phyloP scores from a whole-genome alignment of 202 grass and related monocot genomes.

The Bolboschoenoplectus hybrid region DNA sequence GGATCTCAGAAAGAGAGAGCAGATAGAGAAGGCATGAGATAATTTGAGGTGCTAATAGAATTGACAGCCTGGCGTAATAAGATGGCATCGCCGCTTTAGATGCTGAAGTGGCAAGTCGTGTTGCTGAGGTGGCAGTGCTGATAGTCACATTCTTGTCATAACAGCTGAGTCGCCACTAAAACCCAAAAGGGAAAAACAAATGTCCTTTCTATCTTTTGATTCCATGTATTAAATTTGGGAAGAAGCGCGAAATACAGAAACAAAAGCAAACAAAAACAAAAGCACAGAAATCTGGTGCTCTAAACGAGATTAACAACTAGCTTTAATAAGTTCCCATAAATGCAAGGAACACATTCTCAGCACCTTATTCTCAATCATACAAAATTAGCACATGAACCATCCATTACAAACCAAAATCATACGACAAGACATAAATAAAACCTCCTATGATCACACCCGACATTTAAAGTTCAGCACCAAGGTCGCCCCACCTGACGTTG shows the following conservation, averaged over 20 bases:
- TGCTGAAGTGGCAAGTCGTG: too few relatives aligned
- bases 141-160: too few relatives aligned
- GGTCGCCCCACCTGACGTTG: conserved; percentile 91
- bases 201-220: background rate
- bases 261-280: background rate
- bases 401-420: background rate
- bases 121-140: too few relatives aligned
- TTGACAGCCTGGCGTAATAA: too few relatives aligned
- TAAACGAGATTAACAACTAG: conserved; percentile 5
- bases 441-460: background rate
- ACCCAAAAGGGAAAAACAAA: too few relatives aligned
- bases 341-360: background rate
- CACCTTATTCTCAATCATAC: conserved; percentile 34
- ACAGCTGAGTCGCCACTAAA: too few relatives aligned
- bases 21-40: too few relatives aligned
- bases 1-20: too few relatives aligned
- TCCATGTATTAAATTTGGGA: background rate
- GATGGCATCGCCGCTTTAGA: too few relatives aligned
- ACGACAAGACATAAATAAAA: background rate
- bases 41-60: too few relatives aligned
- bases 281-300: background rate
- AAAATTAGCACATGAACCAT: conserved; percentile 17
- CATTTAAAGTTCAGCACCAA: conserved; percentile 50
- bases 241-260: background rate
- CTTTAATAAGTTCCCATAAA: conserved; percentile 3